Percentiles rank a stretch among this genome's conserved stretches.
These are phyloP conservation scores for Stephanodiscus triporus DNA, from an alignment of 108 stramenopile genomes.

Conservation along the genomic window DNA sequence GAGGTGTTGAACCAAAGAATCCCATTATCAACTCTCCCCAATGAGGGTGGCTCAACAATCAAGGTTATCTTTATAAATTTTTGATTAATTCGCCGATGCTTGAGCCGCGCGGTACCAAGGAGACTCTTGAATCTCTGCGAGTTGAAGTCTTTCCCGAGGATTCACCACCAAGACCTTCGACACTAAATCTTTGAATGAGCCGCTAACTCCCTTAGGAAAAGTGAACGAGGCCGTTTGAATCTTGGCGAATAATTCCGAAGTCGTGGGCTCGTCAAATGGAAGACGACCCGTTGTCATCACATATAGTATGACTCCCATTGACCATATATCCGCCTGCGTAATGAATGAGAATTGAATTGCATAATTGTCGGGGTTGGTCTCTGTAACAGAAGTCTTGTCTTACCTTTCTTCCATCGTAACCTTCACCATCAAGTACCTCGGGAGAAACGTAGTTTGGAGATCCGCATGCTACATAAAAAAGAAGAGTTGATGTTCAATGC, in stretches of 20 bases:
- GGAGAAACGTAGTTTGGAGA: slow-evolving; percentile 88
- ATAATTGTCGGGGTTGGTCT: neutral
- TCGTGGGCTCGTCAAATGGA: slow-evolving; percentile 81
- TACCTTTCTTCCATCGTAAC: slow-evolving; percentile 74
- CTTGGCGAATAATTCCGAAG: slow-evolving; percentile 72
- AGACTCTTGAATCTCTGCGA: slow-evolving; percentile 50
- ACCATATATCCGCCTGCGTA: slow-evolving; percentile 28
- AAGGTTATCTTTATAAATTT: too few relatives aligned
- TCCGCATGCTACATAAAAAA: slow-evolving; percentile 74
- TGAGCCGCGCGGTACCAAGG: slow-evolving; percentile 31
- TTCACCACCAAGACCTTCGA: slow-evolving; percentile 77
- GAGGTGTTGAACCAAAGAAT: slow-evolving; percentile 79
- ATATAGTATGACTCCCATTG: slow-evolving; percentile 79
- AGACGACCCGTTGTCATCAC: slow-evolving; percentile 82
- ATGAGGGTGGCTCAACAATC: too few relatives aligned
- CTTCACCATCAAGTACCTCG: slow-evolving; percentile 77
- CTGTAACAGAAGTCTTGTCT: neutral
- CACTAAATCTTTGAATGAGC: slow-evolving; percentile 57
- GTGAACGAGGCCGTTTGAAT: slow-evolving; percentile 70
- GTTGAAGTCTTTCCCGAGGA: slow-evolving; percentile 47
- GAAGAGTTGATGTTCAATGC: slow-evolving; percentile 32
- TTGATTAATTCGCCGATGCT: neutral
- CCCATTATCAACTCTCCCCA: too few relatives aligned
- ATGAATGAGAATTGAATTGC: neutral
- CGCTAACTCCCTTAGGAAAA: slow-evolving; percentile 67